A percentile compares a stretch with the other conserved stretches of the same genome.
These are phyloP conservation scores for Candida hispaniensis DNA, from an alignment of 805 yeast species.

Conservation along the genomic window DNA sequence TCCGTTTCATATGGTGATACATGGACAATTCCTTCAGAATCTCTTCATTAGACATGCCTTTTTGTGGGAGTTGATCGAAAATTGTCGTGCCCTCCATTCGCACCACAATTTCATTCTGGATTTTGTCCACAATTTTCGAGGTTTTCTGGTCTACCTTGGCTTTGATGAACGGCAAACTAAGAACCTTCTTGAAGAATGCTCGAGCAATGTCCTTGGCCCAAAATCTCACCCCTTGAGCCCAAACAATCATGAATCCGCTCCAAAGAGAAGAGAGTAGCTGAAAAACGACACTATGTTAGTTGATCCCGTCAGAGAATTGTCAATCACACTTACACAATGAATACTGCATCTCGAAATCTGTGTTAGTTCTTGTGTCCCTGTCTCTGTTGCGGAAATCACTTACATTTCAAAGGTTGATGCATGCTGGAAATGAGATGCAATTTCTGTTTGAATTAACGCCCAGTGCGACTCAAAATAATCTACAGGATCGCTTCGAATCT, in stretches of 20 bases:
- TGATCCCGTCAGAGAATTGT: neutral
- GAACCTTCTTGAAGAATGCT: slow-evolving; percentile 1
- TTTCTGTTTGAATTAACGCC: neutral
- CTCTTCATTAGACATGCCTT: slow-evolving; percentile 42
- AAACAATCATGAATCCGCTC: too few species aligned
- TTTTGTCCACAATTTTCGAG: slow-evolving; percentile 32
- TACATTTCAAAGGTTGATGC: slow-evolving; percentile 15
- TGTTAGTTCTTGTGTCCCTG: slow-evolving; percentile 2
- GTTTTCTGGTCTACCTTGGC: slow-evolving; percentile 54
- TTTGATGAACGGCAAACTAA: slow-evolving; percentile 41
- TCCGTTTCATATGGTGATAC: slow-evolving; percentile 39
- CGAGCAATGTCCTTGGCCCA: slow-evolving; percentile 1
- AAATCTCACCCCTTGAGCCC: too few species aligned
- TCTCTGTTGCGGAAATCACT: neutral
- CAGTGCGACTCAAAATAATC: slow-evolving; percentile 3
- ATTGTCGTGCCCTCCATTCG: slow-evolving; percentile 34
- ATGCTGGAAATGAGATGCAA: slow-evolving; percentile 11
- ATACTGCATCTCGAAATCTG: slow-evolving; percentile 16
- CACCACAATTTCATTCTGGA: slow-evolving; percentile 51
- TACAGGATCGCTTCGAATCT: too few species aligned
- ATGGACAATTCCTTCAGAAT: slow-evolving; percentile 44
- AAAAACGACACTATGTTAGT: neutral
- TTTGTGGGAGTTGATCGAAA: slow-evolving; percentile 40
- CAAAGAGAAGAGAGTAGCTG: too few species aligned
- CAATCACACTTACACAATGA: slow-evolving; percentile 15